Evolutionary conservation across 495 filamentous ascomycete genomes (phyloP).

Genomic region (Cladorrhinum samala): DNA sequence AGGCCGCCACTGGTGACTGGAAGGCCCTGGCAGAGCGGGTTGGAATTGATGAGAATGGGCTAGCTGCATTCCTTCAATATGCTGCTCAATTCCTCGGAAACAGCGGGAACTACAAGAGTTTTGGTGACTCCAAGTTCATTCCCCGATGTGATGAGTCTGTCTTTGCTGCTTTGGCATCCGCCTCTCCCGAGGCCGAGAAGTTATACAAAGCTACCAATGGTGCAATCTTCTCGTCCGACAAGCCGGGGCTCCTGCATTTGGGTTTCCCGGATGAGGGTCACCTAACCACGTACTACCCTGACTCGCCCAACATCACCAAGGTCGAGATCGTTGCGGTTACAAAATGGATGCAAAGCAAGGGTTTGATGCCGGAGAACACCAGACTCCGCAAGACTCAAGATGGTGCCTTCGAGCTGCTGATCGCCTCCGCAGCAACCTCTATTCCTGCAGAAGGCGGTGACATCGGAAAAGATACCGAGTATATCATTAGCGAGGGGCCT

Average conservation of each 20-base stretch:
- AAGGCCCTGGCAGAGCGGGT: conserved; percentile 60
- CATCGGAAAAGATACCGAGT: conserved; percentile 59
- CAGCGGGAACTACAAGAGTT: conserved; percentile 90
- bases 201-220: conserved; percentile 64
- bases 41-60: conserved; percentile 59
- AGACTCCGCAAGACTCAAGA: conserved; percentile 67
- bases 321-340: conserved; percentile 70
- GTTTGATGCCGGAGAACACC: conserved; percentile 75
- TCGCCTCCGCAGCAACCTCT: conserved; percentile 60
- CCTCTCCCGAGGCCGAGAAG: conserved; percentile 52
- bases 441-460: conserved; percentile 57
- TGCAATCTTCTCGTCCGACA: conserved; percentile 66
- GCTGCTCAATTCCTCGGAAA: conserved; percentile 86
- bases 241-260: conserved; percentile 68
- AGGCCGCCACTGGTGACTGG: conserved; percentile 73
- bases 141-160: conserved; percentile 63
- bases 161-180: conserved; percentile 65
- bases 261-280: conserved; percentile 81
- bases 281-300: conserved; percentile 87
- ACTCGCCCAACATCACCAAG: conserved; percentile 78
- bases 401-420: conserved; percentile 72
- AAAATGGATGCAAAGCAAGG: conserved; percentile 68
- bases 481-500: conserved; percentile 55
- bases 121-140: conserved; percentile 92
- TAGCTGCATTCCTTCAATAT: conserved; percentile 79